A percentile compares a stretch with the other conserved stretches of the same genome.
phyloP scores from a whole-genome alignment of 2,329 filamentous ascomycete species.

The Neoascochyta sp. region DNA sequence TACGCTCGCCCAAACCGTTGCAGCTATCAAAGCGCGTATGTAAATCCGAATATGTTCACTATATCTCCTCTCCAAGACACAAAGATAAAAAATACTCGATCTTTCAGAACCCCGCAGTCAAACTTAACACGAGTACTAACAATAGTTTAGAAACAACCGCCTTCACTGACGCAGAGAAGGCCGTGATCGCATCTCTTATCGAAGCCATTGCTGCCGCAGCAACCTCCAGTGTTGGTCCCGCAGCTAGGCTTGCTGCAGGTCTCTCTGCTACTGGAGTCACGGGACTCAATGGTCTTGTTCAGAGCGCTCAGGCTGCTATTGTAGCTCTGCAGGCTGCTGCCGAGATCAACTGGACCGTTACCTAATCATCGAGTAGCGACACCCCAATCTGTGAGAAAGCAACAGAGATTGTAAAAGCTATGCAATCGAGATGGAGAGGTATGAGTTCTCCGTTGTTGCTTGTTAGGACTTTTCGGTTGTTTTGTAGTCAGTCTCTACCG shows the following conservation, averaged over 20 bases:
- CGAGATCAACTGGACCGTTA: constrained; percentile 3
- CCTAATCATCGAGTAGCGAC: too few relatives aligned
- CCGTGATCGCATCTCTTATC: background rate
- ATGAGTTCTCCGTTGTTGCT: too few relatives aligned
- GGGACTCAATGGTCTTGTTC: background rate
- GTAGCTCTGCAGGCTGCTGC: background rate
- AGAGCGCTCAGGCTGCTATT: background rate
- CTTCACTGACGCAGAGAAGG: constrained; percentile 1
- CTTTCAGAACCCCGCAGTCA: too few relatives aligned
- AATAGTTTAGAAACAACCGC: background rate
- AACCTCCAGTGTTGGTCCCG: background rate
- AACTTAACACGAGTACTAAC: too few relatives aligned
- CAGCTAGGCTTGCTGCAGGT: background rate
- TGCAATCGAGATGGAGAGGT: too few relatives aligned
- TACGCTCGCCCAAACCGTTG: background rate
- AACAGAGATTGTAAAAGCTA: too few relatives aligned
- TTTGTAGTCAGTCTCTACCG: too few relatives aligned
- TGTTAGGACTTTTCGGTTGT: too few relatives aligned
- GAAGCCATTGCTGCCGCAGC: constrained; percentile 2
- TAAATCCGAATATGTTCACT: too few relatives aligned
- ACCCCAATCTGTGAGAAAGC: too few relatives aligned
- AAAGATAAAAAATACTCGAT: too few relatives aligned
- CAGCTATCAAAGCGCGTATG: constrained; percentile 1
- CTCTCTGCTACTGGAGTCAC: constrained; percentile 1
- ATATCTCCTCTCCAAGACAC: too few relatives aligned